phyloP scores from a whole-genome alignment of 2,329 filamentous ascomycete species.

The Stagonosporopsis rhizophila region DNA sequence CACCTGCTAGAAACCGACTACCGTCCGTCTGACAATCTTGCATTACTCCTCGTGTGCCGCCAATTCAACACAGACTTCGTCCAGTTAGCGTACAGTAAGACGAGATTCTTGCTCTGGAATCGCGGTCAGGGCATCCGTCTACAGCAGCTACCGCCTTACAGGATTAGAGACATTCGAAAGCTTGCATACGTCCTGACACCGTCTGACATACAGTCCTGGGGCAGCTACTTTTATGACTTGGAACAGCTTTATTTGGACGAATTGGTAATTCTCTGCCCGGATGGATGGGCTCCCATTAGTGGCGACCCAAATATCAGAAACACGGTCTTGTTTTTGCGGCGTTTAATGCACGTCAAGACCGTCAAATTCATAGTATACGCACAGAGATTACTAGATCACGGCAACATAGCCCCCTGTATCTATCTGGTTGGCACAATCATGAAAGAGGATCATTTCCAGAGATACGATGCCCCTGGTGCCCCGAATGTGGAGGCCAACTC shows the following conservation, averaged over 20 bases:
- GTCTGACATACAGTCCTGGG: constrained; percentile 40
- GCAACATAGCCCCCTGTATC: constrained; percentile 31
- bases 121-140: neutral
- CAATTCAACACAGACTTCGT: constrained; percentile 48
- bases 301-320: constrained; percentile 29
- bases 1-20: neutral
- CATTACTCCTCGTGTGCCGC: constrained; percentile 48
- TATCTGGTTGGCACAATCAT: constrained; percentile 49
- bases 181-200: constrained; percentile 32
- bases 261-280: constrained; percentile 32
- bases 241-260: constrained; percentile 40
- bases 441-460: constrained; percentile 51
- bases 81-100: constrained; percentile 44
- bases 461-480: constrained; percentile 44
- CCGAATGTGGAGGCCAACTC: constrained; percentile 44
- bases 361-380: constrained; percentile 46
- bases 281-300: constrained; percentile 9
- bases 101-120: constrained; percentile 42
- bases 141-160: neutral
- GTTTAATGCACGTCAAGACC: constrained; percentile 41
- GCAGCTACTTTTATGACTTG: constrained; percentile 38
- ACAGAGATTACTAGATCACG: neutral
- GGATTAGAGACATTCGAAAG: constrained; percentile 39
- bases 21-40: constrained; percentile 31
- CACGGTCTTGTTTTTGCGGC: constrained; percentile 43